phyloP scores from a whole-genome alignment of 495 filamentous ascomycete species.

The Bathelium albidoporum region DNA sequence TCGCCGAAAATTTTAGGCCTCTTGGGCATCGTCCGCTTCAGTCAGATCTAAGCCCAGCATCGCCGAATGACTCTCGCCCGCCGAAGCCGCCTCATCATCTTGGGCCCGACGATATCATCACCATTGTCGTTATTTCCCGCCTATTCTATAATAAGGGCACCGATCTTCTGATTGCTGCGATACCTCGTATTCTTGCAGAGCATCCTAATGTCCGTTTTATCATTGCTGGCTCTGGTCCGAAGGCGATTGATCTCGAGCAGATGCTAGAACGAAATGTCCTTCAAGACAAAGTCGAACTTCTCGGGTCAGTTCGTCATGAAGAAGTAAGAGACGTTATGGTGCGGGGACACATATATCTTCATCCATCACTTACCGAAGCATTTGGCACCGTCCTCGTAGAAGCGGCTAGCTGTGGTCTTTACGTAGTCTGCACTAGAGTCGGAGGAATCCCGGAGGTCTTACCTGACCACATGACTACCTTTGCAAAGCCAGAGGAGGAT shows the following conservation, averaged over 20 bases:
- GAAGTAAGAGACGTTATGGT: constrained; percentile 99
- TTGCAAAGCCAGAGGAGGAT: constrained; percentile 86
- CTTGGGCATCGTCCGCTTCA: constrained; percentile 24
- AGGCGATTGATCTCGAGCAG: constrained; percentile 94
- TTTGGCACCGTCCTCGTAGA: constrained; percentile 98
- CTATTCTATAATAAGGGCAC: constrained; percentile 99
- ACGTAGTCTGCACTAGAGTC: constrained; percentile 92
- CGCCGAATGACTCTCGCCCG: constrained; percentile 31
- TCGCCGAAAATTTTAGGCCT: constrained; percentile 89
- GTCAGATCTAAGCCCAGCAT: constrained; percentile 1
- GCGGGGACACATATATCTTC: constrained; percentile 89
- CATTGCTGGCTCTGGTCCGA: constrained; percentile 88
- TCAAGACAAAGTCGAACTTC: constrained; percentile 87
- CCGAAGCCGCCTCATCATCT: constrained; percentile 43
- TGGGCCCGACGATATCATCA: constrained; percentile 76
- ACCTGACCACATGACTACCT: constrained; percentile 87
- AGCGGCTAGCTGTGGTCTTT: constrained; percentile 87
- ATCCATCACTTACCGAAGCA: constrained; percentile 88
- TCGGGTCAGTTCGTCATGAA: constrained; percentile 87
- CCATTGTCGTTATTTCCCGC: constrained; percentile 92
- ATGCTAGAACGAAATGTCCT: constrained; percentile 59
- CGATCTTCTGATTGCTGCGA: constrained; percentile 85
- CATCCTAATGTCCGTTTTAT: constrained; percentile 95
- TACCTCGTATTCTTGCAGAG: constrained; percentile 77
- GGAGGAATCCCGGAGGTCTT: constrained; percentile 95